Evolutionary conservation across 179 eudicot species (phyloP), one percentile per base, ranked within the genome.

Genomic region (Corrigiola litoralis): DNA sequence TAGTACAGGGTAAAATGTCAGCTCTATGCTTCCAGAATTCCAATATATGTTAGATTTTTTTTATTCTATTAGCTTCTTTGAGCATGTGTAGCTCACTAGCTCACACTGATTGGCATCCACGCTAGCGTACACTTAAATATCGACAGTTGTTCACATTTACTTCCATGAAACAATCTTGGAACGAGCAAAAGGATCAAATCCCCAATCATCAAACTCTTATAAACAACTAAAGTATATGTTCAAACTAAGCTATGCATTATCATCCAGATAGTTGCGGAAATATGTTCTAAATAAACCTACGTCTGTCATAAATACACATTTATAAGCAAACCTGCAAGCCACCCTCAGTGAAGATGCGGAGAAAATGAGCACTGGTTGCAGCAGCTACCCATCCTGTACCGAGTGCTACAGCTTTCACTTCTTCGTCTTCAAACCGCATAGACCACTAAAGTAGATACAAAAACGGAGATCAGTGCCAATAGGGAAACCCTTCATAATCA

Each of bases 381-480:
- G 97, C 97, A 80, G 92, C 97, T 28, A 94, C 96, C 97, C 96
- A 94, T 41, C 82, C 76, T 74, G 73, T 72, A 58, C 97, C 97
- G 36, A 90, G 87, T 72, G 99, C 96, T 66, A 88, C 89, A 58
- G 85, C 94, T 72, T 84, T 86, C 61, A 94, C 99, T 79, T 94
- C 99, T 74, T 94, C 99, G 25, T 81, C 84, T 77, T 90, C 99
- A 84, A 94, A 85, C 50, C 96, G 77, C 97, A 90, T 90, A 17
- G 94, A 94, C 99, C 99, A 94, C 97, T 94, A 68, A 61, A 68
- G 46, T 34, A 38, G 37, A 62, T 34, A 38, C 47, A 54, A 65
- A 57, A 41, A 11, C 28, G 27, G 6, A 64, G 52, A 32, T 14
- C 34, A 21, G 20, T 29, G 48, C 34, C 18, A n/a, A 17, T 38